Conservation (phyloP, 352 stramenopile genomes). For the Nothophytophthora sp. region DNA sequence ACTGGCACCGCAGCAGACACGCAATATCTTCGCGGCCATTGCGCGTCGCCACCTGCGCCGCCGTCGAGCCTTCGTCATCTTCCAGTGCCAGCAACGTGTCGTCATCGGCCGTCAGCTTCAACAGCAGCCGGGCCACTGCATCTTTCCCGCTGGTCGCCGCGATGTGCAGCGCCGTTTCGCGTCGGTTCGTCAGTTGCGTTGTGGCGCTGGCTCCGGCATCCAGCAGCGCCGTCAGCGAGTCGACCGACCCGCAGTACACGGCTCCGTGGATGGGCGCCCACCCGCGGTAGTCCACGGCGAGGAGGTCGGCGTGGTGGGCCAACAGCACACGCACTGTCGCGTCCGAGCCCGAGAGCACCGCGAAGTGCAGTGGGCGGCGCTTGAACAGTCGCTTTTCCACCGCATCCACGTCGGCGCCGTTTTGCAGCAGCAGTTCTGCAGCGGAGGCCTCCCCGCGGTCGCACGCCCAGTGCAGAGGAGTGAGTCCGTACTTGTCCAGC, state of each 20-base stretch:
- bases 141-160: conserved; percentile 27
- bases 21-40: conserved; percentile 26
- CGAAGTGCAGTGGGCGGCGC: conserved; percentile 68
- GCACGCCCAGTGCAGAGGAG: conserved; percentile 70
- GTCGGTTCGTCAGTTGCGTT: conserved; percentile 20
- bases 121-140: conserved; percentile 20
- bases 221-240: conserved; percentile 19
- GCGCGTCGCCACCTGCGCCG: conserved; percentile 25
- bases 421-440: conserved; percentile 35
- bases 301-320: conserved; percentile 34
- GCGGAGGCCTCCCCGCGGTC: conserved; percentile 45
- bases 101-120: conserved; percentile 11
- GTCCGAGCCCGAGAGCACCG: conserved; percentile 39
- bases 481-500: conserved; percentile 75
- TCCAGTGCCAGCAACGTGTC: conserved; percentile 13
- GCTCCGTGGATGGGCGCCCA: conserved; percentile 59
- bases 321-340: conserved; percentile 43
- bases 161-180: conserved; percentile 41
- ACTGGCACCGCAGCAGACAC: conserved; percentile 13
- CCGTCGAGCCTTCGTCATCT: conserved; percentile 23
- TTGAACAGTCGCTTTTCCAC: conserved; percentile 73
- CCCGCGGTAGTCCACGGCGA: conserved; percentile 54
- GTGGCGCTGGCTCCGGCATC: conserved; percentile 16
- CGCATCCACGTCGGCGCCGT: conserved; percentile 43
- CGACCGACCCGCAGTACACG: conserved; percentile 40